Evolutionary conservation across 257 asterid genomes (phyloP).

Genomic region (Solanum rostratum): DNA sequence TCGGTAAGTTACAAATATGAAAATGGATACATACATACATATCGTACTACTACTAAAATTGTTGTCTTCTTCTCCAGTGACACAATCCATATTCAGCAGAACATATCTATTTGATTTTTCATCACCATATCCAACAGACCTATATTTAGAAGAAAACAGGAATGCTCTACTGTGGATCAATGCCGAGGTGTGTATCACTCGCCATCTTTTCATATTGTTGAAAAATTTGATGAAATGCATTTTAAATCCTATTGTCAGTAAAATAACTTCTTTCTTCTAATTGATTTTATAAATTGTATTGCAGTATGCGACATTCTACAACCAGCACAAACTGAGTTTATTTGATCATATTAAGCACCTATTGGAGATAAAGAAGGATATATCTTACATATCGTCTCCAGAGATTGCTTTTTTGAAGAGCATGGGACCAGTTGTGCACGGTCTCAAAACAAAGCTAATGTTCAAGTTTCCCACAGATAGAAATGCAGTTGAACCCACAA

Average conservation of each 20-base stretch:
- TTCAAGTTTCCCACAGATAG: constrained; percentile 26
- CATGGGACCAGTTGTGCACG: constrained; percentile 28
- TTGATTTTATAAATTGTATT: background rate
- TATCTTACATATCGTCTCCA: constrained; percentile 66
- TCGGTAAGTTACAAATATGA: constrained; percentile 25
- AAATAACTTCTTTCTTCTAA: background rate
- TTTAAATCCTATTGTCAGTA: background rate
- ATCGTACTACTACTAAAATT: background rate
- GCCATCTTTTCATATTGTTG: background rate
- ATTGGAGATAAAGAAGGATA: constrained; percentile 24
- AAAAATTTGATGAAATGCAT: background rate
- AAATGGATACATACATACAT: background rate
- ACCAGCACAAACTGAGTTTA: constrained; percentile 44
- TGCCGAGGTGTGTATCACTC: constrained; percentile 45
- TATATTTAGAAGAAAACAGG: constrained; percentile 22
- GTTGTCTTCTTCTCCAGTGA: background rate
- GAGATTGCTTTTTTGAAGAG: constrained; percentile 84
- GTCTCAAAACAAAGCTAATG: constrained; percentile 37
- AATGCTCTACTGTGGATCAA: constrained; percentile 55
- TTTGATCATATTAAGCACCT: constrained; percentile 18
- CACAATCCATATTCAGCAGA: background rate
- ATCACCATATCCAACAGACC: constrained; percentile 3
- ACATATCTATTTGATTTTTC: background rate
- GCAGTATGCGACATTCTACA: constrained; percentile 67
- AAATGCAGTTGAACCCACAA: constrained; percentile 51